Base-by-base conservation (phyloP, 305 asterid genomes). In the Fraxinus albicans region DNA sequence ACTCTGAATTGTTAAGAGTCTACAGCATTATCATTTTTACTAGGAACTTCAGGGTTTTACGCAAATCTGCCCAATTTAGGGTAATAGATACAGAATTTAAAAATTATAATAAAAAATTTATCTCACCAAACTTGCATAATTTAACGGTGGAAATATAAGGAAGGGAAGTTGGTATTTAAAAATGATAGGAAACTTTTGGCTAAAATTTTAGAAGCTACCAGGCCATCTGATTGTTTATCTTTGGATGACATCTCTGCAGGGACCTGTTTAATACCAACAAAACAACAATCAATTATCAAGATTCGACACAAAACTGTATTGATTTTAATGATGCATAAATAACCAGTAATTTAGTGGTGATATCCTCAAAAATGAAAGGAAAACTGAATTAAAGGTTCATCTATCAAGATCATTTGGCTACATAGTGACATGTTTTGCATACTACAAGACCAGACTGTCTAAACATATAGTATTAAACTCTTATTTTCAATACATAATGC, bases 201-300 rank as follows among this genome's bases (percentile, higher is more conserved):
- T 44, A 29, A 47, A 72, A 8, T 31, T 80, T 77, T 79, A 36
- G 73, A 79, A 53, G 70, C 78, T 90, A 93, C 98, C 98, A 89
- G 91, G 38, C 90, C 74, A 82, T 84, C 94, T 55, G 87, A 85
- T 76, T 87, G 91, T 84, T 87, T 90, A 82, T 89, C 92, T 77
- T 88, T 87, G 23, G 94, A 85, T 33, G 98, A 87, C 80, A 95
- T 94, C 86, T 92, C 96, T 36, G 95, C 84, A 55, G 99, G 99
- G 81, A 93, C 96, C 99, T 95, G 91, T 82, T 84, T 75, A 74
- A 78, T 60, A 83, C 69, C 69, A 84, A 77, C 31, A 65, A 25
- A 34, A 83, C 36, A 53, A 34, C 27, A 19, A 84, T 82, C 84
- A 85, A 70, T 50, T 86, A 79, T 73, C 84, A 42, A 83, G 42